These are phyloP conservation scores for Tuber indicum DNA, from an alignment of 495 filamentous ascomycete species.

Conservation along the genomic window DNA sequence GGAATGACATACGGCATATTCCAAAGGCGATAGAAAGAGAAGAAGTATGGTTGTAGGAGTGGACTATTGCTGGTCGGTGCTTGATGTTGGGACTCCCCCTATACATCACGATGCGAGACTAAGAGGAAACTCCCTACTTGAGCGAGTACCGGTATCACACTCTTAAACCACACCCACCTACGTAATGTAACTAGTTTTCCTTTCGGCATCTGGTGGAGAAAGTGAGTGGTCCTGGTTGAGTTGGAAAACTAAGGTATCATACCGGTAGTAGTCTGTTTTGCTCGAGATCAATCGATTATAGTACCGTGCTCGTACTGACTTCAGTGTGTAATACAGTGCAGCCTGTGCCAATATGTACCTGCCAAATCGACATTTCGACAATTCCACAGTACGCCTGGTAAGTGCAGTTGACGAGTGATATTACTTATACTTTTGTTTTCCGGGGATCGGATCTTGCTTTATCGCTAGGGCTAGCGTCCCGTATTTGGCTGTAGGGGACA, in stretches of 20 bases:
- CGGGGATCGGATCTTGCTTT: background rate
- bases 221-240: background rate
- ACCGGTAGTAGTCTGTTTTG: background rate
- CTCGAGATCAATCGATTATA: background rate
- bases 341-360: background rate
- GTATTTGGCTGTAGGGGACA: no score
- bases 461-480: background rate
- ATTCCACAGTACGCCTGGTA: background rate
- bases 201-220: background rate
- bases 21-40: background rate
- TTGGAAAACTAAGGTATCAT: background rate
- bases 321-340: background rate
- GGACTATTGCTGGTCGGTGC: background rate
- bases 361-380: background rate
- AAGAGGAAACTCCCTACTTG: background rate
- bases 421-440: background rate
- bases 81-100: background rate
- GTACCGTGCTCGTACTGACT: background rate
- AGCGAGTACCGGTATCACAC: background rate
- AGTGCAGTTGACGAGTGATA: background rate
- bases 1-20: background rate
- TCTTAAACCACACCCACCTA: background rate
- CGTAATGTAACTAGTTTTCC: background rate
- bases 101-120: background rate
- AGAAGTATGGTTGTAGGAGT: background rate